Evolutionary conservation across 2,329 filamentous ascomycete species (phyloP).

Genomic region (Pestalotiopsis sp.): DNA sequence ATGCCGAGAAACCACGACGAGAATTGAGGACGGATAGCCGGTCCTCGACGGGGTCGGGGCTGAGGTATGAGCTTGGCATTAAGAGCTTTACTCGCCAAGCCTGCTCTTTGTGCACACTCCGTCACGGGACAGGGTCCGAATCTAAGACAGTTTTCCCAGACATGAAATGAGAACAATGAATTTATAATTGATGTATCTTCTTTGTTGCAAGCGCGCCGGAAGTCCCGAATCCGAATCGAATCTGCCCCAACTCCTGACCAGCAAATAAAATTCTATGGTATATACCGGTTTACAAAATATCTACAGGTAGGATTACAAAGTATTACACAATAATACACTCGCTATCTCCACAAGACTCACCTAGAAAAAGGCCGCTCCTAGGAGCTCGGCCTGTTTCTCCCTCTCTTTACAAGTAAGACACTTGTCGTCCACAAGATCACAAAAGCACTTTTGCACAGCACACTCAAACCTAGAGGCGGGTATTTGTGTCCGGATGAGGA

Average conservation of each 20-base stretch:
- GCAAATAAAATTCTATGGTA: neutral
- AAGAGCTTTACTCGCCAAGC: accelerated
- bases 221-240: too few species aligned
- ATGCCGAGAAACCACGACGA: neutral
- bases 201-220: too few species aligned
- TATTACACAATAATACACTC: too few species aligned
- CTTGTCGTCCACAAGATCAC: neutral
- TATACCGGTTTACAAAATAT: too few species aligned
- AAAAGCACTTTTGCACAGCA: neutral
- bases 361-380: conserved; percentile 2
- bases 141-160: too few species aligned
- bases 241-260: neutral
- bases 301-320: too few species aligned
- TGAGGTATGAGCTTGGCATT: too few species aligned
- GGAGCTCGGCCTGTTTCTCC: neutral
- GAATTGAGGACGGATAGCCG: too few species aligned
- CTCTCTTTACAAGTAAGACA: conserved; percentile 11
- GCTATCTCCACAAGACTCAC: neutral
- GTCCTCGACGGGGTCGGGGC: too few species aligned
- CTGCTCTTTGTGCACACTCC: neutral
- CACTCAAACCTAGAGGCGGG: neutral
- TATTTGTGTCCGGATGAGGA: neutral
- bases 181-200: too few species aligned
- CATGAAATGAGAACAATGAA: too few species aligned
- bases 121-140: too few species aligned